Base-by-base conservation (phyloP, 306 rosid species). In the Phaseolus lunatus region DNA sequence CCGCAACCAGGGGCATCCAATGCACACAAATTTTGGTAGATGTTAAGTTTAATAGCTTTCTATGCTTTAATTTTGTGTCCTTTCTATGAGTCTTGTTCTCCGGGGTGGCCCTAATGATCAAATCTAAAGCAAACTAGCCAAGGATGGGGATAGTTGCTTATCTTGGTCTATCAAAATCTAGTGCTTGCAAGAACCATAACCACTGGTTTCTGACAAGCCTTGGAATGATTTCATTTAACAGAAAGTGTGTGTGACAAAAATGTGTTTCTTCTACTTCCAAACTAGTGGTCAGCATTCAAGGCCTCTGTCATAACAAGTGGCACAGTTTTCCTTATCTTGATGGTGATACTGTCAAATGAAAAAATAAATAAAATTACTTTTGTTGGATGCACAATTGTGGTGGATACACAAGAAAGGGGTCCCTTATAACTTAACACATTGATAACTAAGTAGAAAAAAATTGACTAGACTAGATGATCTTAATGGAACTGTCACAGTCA, bases 401-500 rank as follows among this genome's bases (percentile, higher is more conserved):
- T 70, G 18, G 44, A 79, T 50, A 70, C 54, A 77, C 43, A 70
- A 16, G 15, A 23, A 43, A 19, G 29, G 44, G 85, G 82, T 3
- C 82, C 84, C 58, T 27, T 41, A 10, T 39, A 67, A 52, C 63
- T 43, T 77, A 35, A 12, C 43, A 27, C 35, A 77, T 54, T 12
- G 50, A 67, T 20, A 59, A 58, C 74, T 23, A 59, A 63, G 65
- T 16, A 4, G 78, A 63, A 64, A 71, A 54, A 82, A 80, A 74
- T 73, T 84, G 90, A 84, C 87, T 59, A 66, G 61, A 64, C 79
- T 1, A 27, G 2, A 45, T 43, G 39, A 66, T 77, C 68, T 74
- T 76, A 74, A 78, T 81, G 85, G 80, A 85, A 82, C 70, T 83
- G 86, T 85, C 89, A 79, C 68, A 66, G 31, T 85, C 87, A 85